A percentile compares a stretch with the other conserved stretches of the same genome.
Evolutionary conservation across 2,329 filamentous ascomycete species (phyloP).

Genomic region (Alternaria ethzedia): DNA sequence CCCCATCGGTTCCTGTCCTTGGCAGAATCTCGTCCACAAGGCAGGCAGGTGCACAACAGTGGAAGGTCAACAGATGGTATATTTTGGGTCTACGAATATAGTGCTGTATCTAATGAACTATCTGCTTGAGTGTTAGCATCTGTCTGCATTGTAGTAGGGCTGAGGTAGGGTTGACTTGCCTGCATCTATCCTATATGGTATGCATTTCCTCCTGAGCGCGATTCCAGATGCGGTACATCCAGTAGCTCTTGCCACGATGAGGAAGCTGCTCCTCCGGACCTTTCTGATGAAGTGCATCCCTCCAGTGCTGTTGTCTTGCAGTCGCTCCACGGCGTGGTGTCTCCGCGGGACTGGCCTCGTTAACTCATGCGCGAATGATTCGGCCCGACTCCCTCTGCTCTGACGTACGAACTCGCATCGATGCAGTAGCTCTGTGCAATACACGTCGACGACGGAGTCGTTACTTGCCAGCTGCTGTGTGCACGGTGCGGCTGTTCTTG

Average conservation of each 20-base stretch:
- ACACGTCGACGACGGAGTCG: background rate
- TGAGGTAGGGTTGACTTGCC: background rate
- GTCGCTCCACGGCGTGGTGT: background rate
- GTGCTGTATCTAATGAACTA: background rate
- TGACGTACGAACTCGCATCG: background rate
- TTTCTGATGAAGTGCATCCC: background rate
- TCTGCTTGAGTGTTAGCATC: constrained; percentile 9
- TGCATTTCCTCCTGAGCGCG: background rate
- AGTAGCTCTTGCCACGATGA: background rate
- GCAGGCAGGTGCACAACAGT: background rate
- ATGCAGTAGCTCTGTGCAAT: background rate
- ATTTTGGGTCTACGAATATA: background rate
- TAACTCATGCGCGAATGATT: background rate
- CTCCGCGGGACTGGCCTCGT: constrained; percentile 2
- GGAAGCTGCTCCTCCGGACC: background rate
- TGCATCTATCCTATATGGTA: background rate
- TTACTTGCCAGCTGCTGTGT: background rate
- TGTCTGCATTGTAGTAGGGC: background rate
- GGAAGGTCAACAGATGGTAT: background rate
- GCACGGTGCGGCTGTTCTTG: background rate
- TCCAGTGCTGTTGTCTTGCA: background rate
- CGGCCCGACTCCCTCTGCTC: constrained; percentile 5
- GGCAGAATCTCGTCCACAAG: constrained; percentile 7
- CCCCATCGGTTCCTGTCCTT: constrained; percentile 12
- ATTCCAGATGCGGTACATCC: background rate